Evolutionary conservation across 2,329 filamentous ascomycete species (phyloP).

Genomic region (Pseudodiploospora longispora): DNA sequence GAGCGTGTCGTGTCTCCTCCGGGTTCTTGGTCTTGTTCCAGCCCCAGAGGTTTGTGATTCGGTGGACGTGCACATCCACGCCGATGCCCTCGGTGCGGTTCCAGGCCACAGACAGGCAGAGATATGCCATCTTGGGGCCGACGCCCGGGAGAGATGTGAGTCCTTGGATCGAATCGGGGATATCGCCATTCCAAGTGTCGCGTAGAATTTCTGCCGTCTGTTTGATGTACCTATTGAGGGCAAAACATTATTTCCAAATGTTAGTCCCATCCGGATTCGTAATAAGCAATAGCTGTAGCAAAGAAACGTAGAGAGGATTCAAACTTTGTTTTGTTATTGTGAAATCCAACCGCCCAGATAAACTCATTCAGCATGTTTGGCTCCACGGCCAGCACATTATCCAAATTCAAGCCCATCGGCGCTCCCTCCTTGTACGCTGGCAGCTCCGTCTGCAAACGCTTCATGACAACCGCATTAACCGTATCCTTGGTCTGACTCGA

Average conservation of each 20-base stretch:
- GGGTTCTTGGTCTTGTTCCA: conserved; percentile 78
- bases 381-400: conserved; percentile 67
- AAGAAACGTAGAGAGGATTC: neutral
- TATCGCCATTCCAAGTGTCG: conserved; percentile 64
- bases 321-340: conserved; percentile 84
- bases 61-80: conserved; percentile 90
- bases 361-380: conserved; percentile 59
- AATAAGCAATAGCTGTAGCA: neutral
- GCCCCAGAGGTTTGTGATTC: conserved; percentile 89
- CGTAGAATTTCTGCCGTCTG: conserved; percentile 63
- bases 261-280: neutral
- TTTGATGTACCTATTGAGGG: conserved; percentile 52
- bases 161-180: conserved; percentile 69
- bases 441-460: conserved; percentile 66
- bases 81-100: conserved; percentile 66
- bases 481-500: conserved; percentile 92
- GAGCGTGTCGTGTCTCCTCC: conserved; percentile 67
- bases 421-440: conserved; percentile 39
- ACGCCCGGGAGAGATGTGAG: conserved; percentile 76
- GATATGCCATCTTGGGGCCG: conserved; percentile 89
- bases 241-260: neutral
- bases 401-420: conserved; percentile 55
- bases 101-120: conserved; percentile 72
- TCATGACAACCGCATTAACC: conserved; percentile 78
- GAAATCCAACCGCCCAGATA: conserved; percentile 82